Evolutionary conservation across 495 filamentous ascomycete genomes (phyloP).

Genomic region (Neurospora sp.): DNA sequence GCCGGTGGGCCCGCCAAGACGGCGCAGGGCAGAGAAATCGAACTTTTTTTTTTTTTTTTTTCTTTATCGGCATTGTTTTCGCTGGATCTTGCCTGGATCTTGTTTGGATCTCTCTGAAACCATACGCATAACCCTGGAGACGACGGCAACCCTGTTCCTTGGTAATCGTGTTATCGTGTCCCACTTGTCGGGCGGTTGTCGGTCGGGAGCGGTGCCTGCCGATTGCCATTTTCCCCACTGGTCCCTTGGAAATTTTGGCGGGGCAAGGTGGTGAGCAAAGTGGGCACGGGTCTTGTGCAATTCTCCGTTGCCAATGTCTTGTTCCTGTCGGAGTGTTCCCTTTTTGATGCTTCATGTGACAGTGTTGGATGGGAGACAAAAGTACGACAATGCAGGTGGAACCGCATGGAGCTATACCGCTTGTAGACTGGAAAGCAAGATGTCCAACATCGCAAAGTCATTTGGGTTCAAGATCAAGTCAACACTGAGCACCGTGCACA

Average conservation of each 20-base stretch:
- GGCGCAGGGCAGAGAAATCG: neutral
- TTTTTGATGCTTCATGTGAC: neutral
- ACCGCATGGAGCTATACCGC: neutral
- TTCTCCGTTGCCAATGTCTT: neutral
- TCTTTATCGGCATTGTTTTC: neutral
- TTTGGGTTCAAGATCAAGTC: neutral
- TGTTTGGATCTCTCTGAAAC: neutral
- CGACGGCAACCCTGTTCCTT: neutral
- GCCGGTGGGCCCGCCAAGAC: neutral
- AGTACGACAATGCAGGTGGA: neutral
- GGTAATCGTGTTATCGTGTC: neutral
- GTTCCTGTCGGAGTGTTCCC: neutral
- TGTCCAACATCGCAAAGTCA: neutral
- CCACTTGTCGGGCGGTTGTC: neutral
- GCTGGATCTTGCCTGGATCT: neutral
- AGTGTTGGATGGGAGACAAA: neutral
- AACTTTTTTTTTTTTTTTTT: neutral
- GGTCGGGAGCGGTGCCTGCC: neutral
- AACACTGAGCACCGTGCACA: neutral
- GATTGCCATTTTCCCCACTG: neutral
- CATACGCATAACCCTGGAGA: neutral
- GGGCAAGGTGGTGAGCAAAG: neutral
- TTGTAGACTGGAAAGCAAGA: neutral
- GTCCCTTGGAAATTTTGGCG: neutral
- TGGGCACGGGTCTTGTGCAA: neutral